Conservation (phyloP, 2,329 filamentous ascomycete genomes). For the Clonostachys solani region DNA sequence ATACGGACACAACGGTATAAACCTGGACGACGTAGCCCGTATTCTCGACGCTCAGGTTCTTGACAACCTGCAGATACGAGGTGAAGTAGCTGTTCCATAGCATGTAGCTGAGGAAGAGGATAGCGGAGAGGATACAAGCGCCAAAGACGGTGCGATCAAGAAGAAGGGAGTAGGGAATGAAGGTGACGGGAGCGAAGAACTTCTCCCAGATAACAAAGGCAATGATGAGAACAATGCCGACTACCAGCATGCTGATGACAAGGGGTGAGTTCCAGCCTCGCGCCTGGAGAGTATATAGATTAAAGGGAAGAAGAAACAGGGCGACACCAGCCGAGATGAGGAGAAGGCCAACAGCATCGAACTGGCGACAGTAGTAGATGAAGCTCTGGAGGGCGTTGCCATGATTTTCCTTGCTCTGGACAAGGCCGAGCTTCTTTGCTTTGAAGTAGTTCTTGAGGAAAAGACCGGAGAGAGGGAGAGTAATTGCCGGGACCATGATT, state of each 20-base stretch:
- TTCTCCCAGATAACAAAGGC: slow-evolving; percentile 31
- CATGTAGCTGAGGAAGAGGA: slow-evolving; percentile 26
- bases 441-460: slow-evolving; percentile 55
- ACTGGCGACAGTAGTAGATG: slow-evolving; percentile 47
- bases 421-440: slow-evolving; percentile 26
- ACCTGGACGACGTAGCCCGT: slow-evolving; percentile 32
- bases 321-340: slow-evolving; percentile 57
- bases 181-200: slow-evolving; percentile 30
- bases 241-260: slow-evolving; percentile 49
- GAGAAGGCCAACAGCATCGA: slow-evolving; percentile 59
- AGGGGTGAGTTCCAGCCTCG: slow-evolving; percentile 40
- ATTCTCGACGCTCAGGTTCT: slow-evolving; percentile 24
- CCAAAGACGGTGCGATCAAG: slow-evolving; percentile 30
- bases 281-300: slow-evolving; percentile 37
- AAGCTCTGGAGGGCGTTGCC: slow-evolving; percentile 21
- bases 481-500: slow-evolving; percentile 57
- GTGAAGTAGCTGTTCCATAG: slow-evolving; percentile 33
- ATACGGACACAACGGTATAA: slow-evolving; percentile 28
- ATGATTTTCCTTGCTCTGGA: slow-evolving; percentile 4
- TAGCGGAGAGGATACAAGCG: slow-evolving; percentile 27
- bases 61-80: slow-evolving; percentile 33
- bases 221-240: slow-evolving; percentile 42
- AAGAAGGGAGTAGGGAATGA: slow-evolving; percentile 27
- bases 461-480: slow-evolving; percentile 49
- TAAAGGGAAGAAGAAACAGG: slow-evolving; percentile 67